These are phyloP conservation scores for Arthroderma uncinatum DNA, from an alignment of 2,329 filamentous ascomycete species.

Conservation along the genomic window DNA sequence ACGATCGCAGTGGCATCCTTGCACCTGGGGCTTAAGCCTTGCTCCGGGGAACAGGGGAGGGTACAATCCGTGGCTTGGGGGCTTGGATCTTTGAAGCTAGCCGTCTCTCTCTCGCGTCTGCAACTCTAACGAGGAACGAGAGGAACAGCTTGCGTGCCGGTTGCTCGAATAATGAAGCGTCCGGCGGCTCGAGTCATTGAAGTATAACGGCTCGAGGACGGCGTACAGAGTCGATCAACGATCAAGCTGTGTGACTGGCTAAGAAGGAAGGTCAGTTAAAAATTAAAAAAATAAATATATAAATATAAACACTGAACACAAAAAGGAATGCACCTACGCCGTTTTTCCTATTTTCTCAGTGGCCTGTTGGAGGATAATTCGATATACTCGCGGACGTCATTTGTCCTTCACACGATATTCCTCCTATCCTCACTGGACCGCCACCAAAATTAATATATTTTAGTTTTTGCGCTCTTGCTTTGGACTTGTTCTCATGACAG, in stretches of 20 bases:
- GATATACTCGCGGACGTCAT: constrained; percentile 3
- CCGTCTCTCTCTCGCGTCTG: too few relatives aligned
- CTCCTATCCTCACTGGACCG: not conserved
- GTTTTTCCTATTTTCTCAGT: not conserved
- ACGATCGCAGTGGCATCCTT: not conserved
- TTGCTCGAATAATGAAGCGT: not conserved
- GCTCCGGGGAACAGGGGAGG: not conserved
- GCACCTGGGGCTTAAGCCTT: not conserved
- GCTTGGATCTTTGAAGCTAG: not conserved
- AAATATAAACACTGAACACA: too few relatives aligned
- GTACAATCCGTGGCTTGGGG: not conserved
- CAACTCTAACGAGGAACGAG: too few relatives aligned
- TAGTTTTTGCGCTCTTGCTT: not conserved
- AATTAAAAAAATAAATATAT: too few relatives aligned
- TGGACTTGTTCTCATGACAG: not conserved
- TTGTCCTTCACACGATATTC: constrained; percentile 4
- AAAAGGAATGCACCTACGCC: not conserved
- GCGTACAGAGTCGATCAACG: constrained; percentile 1
- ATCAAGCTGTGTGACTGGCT: not conserved
- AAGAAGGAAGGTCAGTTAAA: too few relatives aligned
- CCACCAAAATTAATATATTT: not conserved
- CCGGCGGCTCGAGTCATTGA: not conserved
- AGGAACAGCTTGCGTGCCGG: too few relatives aligned
- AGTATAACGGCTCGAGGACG: not conserved
- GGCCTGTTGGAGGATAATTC: not conserved